Evolutionary conservation across 2,329 filamentous ascomycete genomes (phyloP).

Genomic region (Scedosporium boydii): DNA sequence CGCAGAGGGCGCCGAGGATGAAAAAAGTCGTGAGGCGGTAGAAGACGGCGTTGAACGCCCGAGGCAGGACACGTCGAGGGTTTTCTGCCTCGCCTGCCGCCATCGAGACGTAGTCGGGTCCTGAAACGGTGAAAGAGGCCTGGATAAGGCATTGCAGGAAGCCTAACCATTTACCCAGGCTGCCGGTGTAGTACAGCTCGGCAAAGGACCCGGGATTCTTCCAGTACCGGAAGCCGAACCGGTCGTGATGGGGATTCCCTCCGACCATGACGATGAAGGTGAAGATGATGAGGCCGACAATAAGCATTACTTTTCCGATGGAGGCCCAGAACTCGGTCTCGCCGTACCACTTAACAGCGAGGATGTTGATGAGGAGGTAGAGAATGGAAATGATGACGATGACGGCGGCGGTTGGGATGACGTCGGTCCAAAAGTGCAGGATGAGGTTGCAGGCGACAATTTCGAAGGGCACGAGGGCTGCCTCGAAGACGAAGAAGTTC

Average conservation of each 20-base stretch:
- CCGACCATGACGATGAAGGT: constrained; percentile 79
- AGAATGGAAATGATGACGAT: constrained; percentile 43
- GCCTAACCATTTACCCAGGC: constrained; percentile 63
- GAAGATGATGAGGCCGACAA: constrained; percentile 61
- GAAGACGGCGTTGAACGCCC: constrained; percentile 70
- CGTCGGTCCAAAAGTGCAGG: constrained; percentile 53
- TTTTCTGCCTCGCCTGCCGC: constrained; percentile 66
- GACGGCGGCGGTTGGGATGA: constrained; percentile 48
- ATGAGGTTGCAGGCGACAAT: constrained; percentile 56
- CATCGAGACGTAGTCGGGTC: constrained; percentile 58
- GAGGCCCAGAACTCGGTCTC: constrained; percentile 71
- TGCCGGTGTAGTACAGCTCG: constrained; percentile 52
- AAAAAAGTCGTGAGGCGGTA: constrained; percentile 70
- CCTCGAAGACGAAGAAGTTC: constrained; percentile 67
- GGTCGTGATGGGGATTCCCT: constrained; percentile 63
- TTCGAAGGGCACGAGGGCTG: constrained; percentile 58
- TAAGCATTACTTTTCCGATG: constrained; percentile 61
- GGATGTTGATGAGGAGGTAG: constrained; percentile 53
- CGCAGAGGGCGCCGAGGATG: constrained; percentile 61
- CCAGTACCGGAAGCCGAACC: constrained; percentile 64
- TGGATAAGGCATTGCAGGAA: constrained; percentile 68
- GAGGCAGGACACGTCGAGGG: constrained; percentile 59
- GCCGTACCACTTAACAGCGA: constrained; percentile 66
- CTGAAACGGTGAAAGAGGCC: constrained; percentile 58
- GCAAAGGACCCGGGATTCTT: constrained; percentile 60